phyloP scores from a whole-genome alignment of 768 basidiomycete species.

The Psilocybe subaeruginosa region DNA sequence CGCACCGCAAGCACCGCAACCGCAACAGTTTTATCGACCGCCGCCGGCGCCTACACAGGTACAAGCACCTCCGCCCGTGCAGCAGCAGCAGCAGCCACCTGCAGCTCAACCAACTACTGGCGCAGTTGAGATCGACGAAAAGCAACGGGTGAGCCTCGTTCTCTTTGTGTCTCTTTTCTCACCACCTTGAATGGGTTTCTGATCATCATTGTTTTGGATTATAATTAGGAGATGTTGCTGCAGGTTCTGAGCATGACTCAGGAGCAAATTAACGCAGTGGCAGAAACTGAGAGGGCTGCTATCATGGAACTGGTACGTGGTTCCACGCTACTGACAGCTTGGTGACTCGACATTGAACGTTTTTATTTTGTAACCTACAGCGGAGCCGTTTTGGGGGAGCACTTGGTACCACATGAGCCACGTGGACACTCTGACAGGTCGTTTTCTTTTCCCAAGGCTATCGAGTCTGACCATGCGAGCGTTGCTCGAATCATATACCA shows the following conservation, averaged over 20 bases:
- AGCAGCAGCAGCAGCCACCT: constrained; percentile 26
- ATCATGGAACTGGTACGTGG: constrained; percentile 76
- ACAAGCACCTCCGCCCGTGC: constrained; percentile 23
- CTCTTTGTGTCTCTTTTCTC: not conserved
- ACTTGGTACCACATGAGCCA: constrained; percentile 22
- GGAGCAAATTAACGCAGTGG: constrained; percentile 83
- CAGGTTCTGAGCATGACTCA: constrained; percentile 83
- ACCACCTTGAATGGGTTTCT: not conserved
- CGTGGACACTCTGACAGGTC: not conserved
- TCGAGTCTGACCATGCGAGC: not conserved
- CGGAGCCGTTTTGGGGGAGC: constrained; percentile 41
- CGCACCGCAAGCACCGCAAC: constrained; percentile 32
- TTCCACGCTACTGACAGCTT: constrained; percentile 7
- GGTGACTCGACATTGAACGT: not conserved
- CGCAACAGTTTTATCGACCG: constrained; percentile 34
- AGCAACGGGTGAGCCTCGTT: constrained; percentile 43
- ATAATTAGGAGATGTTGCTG: constrained; percentile 73
- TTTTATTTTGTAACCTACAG: constrained; percentile 21
- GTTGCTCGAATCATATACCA: not conserved
- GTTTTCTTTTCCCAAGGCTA: not conserved
- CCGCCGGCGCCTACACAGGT: constrained; percentile 21
- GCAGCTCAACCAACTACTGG: constrained; percentile 29
- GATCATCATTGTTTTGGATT: not conserved
- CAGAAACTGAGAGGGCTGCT: constrained; percentile 75
- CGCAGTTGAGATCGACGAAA: constrained; percentile 49